Evolutionary conservation across 768 basidiomycete genomes (phyloP), one percentile per base, ranked within the genome.

Genomic region (Albatrellus ellisii): DNA sequence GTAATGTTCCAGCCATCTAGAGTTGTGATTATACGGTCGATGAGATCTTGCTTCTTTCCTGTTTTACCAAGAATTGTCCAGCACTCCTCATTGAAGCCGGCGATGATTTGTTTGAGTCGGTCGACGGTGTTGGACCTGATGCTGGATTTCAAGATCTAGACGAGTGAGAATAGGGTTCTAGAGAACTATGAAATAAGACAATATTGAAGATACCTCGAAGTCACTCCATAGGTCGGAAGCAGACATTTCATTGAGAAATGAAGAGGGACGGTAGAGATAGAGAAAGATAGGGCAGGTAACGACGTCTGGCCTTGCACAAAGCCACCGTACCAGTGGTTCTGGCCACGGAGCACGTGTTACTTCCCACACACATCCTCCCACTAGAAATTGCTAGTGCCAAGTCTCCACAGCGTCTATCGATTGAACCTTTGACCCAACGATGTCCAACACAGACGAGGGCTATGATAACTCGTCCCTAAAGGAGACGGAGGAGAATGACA

Each of bases 31-130:
- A 90, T 79, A 47, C 83, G 71, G 56, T 87, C 82, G 55, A 88
- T 86, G 36, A 89, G 71, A 26, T 89, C 88, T 52, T 86, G 81
- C 56, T 90, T 90, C 65, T 83, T 88, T 21, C 87, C 87, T 9
- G 82, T 69, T 59, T 84, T 86, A 41, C 72, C 65, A 22, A 87
- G 64, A 51, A 70, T 68, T 4, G 74, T 72, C 41, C 63, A 62
- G 54, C 85, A 87, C 57, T 86, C 79, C 27, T 84, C 82, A 63
- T 86, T 87, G 51, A 89, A 67, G 20, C 79, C 79, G 28, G 66
- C 59, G 44, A 90, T 66, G 51, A 90, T 84, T 56, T 81, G 79
- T 59, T 90, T 89, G 49, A 90, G 73, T 60, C 68, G 77, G 59
- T 88, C 86, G 48, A 90, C 88, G 6, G 85, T 90, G 61, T 88